These are phyloP conservation scores for Brasilioporus rufonigricans DNA, from an alignment of 768 basidiomycete species.

Conservation along the genomic window DNA sequence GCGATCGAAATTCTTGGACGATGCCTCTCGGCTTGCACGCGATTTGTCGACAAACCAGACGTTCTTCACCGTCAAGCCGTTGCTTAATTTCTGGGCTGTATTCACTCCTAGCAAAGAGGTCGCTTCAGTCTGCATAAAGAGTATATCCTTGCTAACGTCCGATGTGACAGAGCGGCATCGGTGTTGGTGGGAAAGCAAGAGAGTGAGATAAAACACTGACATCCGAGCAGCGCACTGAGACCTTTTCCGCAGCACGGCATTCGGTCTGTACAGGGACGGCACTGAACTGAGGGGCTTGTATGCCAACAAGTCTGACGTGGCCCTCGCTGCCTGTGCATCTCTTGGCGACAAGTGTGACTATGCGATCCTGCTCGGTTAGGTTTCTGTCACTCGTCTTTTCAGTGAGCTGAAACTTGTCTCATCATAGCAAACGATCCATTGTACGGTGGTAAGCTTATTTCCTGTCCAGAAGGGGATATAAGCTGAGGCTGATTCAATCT, in stretches of 20 bases:
- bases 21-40: constrained; percentile 61
- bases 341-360: constrained; percentile 68
- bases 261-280: constrained; percentile 74
- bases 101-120: constrained; percentile 77
- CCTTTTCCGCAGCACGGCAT: constrained; percentile 53
- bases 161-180: constrained; percentile 57
- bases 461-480: neutral
- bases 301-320: constrained; percentile 64
- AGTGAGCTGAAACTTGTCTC: constrained; percentile 5
- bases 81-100: constrained; percentile 81
- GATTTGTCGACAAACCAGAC: constrained; percentile 75
- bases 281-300: constrained; percentile 76
- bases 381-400: constrained; percentile 6
- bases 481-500: neutral
- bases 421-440: constrained; percentile 70
- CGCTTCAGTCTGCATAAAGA: constrained; percentile 20
- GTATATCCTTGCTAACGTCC: constrained; percentile 7
- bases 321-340: constrained; percentile 63
- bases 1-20: constrained; percentile 59
- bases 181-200: constrained; percentile 63
- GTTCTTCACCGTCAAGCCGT: constrained; percentile 69
- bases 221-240: constrained; percentile 1
- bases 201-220: constrained; percentile 43
- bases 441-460: constrained; percentile 59
- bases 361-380: constrained; percentile 67